Base-by-base conservation (phyloP, 2,329 filamentous ascomycete species). In the Cephalotrichum gorgonifer region DNA sequence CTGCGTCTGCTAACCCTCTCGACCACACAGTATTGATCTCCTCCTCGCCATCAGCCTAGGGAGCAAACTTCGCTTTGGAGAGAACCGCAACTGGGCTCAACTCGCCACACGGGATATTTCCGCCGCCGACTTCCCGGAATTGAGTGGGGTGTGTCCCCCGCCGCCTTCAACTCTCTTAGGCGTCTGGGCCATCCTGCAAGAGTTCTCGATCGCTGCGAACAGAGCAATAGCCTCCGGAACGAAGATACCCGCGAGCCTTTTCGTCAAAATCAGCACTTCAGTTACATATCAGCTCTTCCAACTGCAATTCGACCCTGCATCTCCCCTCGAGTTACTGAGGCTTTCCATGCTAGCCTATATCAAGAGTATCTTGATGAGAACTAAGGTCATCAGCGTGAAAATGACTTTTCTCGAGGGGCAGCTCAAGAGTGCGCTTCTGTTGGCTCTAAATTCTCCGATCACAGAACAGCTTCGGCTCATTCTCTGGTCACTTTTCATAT, bases 311-410 rank as follows among this genome's bases (percentile, higher is more conserved):
- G 54, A 55, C 3, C 23, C 48, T 2, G 11, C 48, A 4, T 54
- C 55, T 2, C 15, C 49, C 2, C 17, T 51, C 3, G 54, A 54
- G 38, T 20, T 55, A 1, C 27, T 53, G 20, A 43, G 55, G 11
- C 43, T 59, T 2, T 57, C 49, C 7, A 57, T 62, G 58, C 39
- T 61, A 2, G 57, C 56, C 1, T 58, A 53, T 23, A 51, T 54
- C 15, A 60, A 57, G 38, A 53, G 53, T 12, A 41, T 57, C 2
- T 39, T 57, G 7, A 42, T 52, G 2, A 51, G 52, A 15, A 52
- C 54, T 14, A 47, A 51, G 6, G 51, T 52, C 4, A 30, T 56
- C 6, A 52, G 54, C 4, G 20, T 8, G 27, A 45, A 35, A 14
- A 45, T 45, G 27, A 31, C 20, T 8, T 45, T 45, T 28, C 43